Evolutionary conservation across 305 asterid genomes (phyloP).

Genomic region (Plantago coronopus): DNA sequence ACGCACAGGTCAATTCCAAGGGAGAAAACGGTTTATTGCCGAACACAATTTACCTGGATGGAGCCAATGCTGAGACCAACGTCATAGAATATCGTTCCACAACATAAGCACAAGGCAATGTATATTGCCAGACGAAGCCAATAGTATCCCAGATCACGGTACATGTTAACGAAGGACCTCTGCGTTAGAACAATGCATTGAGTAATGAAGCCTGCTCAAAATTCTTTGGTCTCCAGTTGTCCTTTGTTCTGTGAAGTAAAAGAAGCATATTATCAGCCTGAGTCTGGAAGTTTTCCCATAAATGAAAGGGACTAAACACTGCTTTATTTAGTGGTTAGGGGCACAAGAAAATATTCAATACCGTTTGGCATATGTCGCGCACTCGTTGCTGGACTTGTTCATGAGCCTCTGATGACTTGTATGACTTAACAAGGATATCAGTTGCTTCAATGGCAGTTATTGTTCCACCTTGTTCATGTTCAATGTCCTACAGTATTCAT

Average conservation of each 20-base stretch:
- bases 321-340: background rate
- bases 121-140: constrained; percentile 8
- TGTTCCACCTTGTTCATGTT: constrained; percentile 3
- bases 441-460: constrained; percentile 7
- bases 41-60: background rate
- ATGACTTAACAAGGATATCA: constrained; percentile 5
- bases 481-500: constrained; percentile 5
- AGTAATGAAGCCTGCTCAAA: constrained; percentile 7
- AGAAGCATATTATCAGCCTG: background rate
- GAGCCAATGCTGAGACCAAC: constrained; percentile 5
- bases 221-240: constrained; percentile 1
- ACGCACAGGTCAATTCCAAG: background rate
- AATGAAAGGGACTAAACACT: background rate
- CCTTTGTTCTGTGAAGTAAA: background rate
- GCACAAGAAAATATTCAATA: background rate
- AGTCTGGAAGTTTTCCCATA: background rate
- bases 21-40: background rate
- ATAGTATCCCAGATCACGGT: constrained; percentile 7
- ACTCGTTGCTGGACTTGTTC: constrained; percentile 4
- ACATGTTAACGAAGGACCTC: constrained; percentile 8
- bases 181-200: constrained; percentile 8
- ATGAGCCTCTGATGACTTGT: constrained; percentile 12
- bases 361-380: constrained; percentile 6
- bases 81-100: constrained; percentile 6
- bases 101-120: constrained; percentile 5